These are phyloP conservation scores for Stylosanthes scabra DNA, from an alignment of 331 rosid genomes.

Conservation along the genomic window DNA sequence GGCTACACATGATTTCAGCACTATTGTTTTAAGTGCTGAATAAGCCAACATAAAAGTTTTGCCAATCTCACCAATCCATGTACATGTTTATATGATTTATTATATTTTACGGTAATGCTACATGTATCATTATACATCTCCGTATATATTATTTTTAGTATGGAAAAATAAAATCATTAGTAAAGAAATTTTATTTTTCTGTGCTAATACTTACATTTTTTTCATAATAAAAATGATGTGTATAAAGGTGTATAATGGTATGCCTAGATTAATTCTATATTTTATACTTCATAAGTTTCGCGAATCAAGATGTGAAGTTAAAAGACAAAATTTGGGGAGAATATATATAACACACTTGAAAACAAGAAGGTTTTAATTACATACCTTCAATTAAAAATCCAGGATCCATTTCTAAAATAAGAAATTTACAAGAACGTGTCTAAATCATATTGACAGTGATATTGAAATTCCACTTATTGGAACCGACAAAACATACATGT, in stretches of 20 bases:
- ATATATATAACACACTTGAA: conserved; percentile 24
- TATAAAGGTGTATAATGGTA: too few species aligned
- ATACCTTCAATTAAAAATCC: conserved; percentile 29
- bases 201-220: too few species aligned
- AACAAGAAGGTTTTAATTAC: conserved; percentile 22
- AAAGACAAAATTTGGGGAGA: conserved; percentile 28
- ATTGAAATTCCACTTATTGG: conserved; percentile 39
- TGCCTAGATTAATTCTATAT: too few species aligned
- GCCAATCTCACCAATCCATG: conserved; percentile 42
- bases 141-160: too few species aligned
- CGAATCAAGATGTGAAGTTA: conserved; percentile 30
- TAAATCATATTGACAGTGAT: conserved; percentile 33
- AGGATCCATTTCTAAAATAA: conserved; percentile 25
- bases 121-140: too few species aligned
- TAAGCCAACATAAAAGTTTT: conserved; percentile 8
- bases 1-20: conserved; percentile 42
- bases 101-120: too few species aligned
- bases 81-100: neutral
- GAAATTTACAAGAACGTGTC: conserved; percentile 30
- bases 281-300: neutral
- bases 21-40: conserved; percentile 12
- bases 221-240: too few species aligned
- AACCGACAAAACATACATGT: conserved; percentile 60
- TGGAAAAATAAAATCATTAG: too few species aligned
- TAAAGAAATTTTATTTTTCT: too few species aligned